phyloP scores from a whole-genome alignment of 805 yeast species.

The Yarrowia alimentaria region DNA sequence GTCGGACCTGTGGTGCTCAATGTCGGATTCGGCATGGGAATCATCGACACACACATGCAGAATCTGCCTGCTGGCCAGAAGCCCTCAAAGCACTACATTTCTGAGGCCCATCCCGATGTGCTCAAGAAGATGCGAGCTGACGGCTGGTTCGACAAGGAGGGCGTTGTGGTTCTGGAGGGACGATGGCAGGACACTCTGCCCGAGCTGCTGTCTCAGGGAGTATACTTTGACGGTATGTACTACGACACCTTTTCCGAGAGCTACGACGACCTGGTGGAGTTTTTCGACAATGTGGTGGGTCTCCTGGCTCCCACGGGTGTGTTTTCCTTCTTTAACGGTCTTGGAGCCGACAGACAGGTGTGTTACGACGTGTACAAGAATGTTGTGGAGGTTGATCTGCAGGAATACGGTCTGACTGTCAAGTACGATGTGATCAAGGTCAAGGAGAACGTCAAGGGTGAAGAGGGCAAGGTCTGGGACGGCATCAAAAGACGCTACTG shows the following conservation, averaged over 20 bases:
- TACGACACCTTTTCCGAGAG: slow-evolving; percentile 94
- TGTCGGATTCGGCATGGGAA: slow-evolving; percentile 97
- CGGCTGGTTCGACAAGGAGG: slow-evolving; percentile 78
- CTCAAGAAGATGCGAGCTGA: slow-evolving; percentile 60
- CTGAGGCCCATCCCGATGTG: slow-evolving; percentile 95
- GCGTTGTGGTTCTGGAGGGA: slow-evolving; percentile 78
- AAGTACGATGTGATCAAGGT: slow-evolving; percentile 45
- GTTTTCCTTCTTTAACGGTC: slow-evolving; percentile 89
- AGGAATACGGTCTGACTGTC: slow-evolving; percentile 72
- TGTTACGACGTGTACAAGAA: slow-evolving; percentile 81
- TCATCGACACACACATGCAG: slow-evolving; percentile 78
- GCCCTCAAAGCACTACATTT: slow-evolving; percentile 77
- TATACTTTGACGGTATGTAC: slow-evolving; percentile 85
- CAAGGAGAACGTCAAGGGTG: slow-evolving; percentile 35
- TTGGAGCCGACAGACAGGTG: slow-evolving; percentile 74
- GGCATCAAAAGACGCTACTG: slow-evolving; percentile 40
- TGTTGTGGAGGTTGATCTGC: slow-evolving; percentile 75
- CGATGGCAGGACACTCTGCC: slow-evolving; percentile 87
- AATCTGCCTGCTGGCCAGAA: no score
- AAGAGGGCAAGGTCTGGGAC: slow-evolving; percentile 40
- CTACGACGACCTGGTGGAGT: slow-evolving; percentile 80
- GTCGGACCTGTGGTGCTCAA: slow-evolving; percentile 54
- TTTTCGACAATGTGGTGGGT: slow-evolving; percentile 80
- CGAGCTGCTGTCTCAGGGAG: slow-evolving; percentile 58
- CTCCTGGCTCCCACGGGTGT: slow-evolving; percentile 76